Percentiles rank a stretch among this genome's conserved stretches.
Evolutionary conservation across 768 basidiomycete species (phyloP).

Genomic region (Peribolospora kevripleyi): DNA sequence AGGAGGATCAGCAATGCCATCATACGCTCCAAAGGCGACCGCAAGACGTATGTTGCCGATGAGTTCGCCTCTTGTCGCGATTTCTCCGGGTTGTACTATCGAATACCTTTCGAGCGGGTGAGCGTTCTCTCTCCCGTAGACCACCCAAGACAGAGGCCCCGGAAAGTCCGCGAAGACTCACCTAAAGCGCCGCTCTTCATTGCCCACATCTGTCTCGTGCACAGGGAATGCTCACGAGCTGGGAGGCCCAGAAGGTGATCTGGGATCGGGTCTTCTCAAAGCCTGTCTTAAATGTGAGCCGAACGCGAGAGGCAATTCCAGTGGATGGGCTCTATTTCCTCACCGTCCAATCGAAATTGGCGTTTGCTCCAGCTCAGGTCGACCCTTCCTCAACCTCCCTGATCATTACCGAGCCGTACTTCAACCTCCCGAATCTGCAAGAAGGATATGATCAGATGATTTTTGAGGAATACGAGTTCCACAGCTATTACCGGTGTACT

Average conservation of each 20-base stretch:
- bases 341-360: background rate
- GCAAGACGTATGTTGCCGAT: slow-evolving; percentile 58
- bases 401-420: slow-evolving; percentile 77
- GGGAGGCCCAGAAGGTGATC: slow-evolving; percentile 82
- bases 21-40: slow-evolving; percentile 61
- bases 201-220: background rate
- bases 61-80: slow-evolving; percentile 53
- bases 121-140: slow-evolving; percentile 4
- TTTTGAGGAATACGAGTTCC: slow-evolving; percentile 90
- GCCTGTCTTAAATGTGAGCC: background rate
- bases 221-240: slow-evolving; percentile 77
- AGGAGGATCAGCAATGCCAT: slow-evolving; percentile 62
- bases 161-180: background rate
- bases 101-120: slow-evolving; percentile 73
- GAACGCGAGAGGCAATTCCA: background rate
- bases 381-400: slow-evolving; percentile 48
- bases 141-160: too few species aligned
- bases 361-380: slow-evolving; percentile 26
- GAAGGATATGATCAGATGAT: slow-evolving; percentile 84
- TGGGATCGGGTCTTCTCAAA: slow-evolving; percentile 70
- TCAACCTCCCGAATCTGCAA: slow-evolving; percentile 77
- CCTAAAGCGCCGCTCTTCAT: background rate
- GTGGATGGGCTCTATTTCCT: background rate
- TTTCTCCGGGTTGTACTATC: slow-evolving; percentile 54
- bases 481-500: slow-evolving; percentile 51